phyloP scores from a whole-genome alignment of 352 stramenopile genomes.

The Globisporangium cylindrosporum region DNA sequence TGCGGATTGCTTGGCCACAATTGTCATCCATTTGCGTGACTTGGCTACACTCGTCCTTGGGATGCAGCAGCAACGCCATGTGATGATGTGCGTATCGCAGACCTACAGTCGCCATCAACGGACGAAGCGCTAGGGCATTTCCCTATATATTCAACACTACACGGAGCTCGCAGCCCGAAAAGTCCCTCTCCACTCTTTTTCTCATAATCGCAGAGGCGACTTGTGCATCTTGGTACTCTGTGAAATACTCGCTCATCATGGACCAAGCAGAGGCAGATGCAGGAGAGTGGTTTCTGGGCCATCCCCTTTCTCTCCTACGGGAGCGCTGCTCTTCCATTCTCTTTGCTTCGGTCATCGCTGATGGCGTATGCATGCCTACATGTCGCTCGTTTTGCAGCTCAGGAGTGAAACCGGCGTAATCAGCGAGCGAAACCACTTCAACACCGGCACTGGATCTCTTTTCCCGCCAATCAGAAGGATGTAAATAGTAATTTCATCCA shows the following conservation, averaged over 20 bases:
- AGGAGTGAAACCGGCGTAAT: not conserved
- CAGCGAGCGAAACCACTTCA: not conserved
- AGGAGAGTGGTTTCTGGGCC: not conserved
- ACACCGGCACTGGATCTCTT: not conserved
- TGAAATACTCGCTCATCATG: too few species aligned
- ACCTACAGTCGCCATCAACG: not conserved
- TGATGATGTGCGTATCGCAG: not conserved
- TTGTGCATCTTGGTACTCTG: too few species aligned
- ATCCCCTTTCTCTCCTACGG: not conserved
- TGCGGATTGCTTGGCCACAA: not conserved
- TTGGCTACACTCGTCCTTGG: not conserved
- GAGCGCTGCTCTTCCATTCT: not conserved
- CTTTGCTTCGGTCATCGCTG: not conserved
- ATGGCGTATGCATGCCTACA: not conserved
- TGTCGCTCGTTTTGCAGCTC: not conserved
- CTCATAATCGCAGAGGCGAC: too few species aligned
- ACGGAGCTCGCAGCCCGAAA: too few species aligned
- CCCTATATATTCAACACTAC: too few species aligned
- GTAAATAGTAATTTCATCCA: not conserved
- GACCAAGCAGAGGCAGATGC: too few species aligned
- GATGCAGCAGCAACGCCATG: not conserved
- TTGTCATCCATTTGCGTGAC: not conserved
- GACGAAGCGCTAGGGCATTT: not conserved
- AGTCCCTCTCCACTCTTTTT: too few species aligned
- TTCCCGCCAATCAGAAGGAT: not conserved